Conservation (phyloP, 2,329 filamentous ascomycete genomes). For the Knufia petricola region DNA sequence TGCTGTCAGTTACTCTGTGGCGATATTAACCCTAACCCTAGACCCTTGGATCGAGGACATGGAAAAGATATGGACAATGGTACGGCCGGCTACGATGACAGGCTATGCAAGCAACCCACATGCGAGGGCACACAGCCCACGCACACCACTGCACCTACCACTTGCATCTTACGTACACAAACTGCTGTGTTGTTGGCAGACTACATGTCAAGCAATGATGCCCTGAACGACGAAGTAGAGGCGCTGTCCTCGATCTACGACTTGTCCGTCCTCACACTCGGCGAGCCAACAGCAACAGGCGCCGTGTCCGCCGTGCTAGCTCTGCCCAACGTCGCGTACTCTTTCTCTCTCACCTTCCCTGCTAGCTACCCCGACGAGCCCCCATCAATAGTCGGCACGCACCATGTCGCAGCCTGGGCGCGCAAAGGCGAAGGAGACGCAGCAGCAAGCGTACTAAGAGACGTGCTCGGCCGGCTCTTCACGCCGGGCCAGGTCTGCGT, state of each 20-base stretch:
- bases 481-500: slow-evolving; percentile 69
- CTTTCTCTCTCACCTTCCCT: slow-evolving; percentile 57
- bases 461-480: slow-evolving; percentile 59
- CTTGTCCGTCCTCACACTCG: slow-evolving; percentile 27
- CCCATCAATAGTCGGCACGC: slow-evolving; percentile 65
- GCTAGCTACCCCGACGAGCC: slow-evolving; percentile 62
- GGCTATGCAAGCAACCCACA: no score
- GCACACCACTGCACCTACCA: neutral
- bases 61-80: no score
- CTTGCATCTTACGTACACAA: no score
- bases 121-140: no score
- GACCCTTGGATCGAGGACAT: no score
- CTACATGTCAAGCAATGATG: slow-evolving; percentile 25
- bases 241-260: slow-evolving; percentile 51
- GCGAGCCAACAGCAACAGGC: slow-evolving; percentile 5
- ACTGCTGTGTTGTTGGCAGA: no score
- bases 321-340: slow-evolving; percentile 48
- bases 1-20: no score
- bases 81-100: no score
- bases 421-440: slow-evolving; percentile 63
- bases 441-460: slow-evolving; percentile 58
- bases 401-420: slow-evolving; percentile 61
- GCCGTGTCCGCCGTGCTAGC: slow-evolving; percentile 52
- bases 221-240: slow-evolving; percentile 39
- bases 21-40: no score